Base-by-base conservation (phyloP, 2,329 filamentous ascomycete species). In the Aplosporella prunicola region DNA sequence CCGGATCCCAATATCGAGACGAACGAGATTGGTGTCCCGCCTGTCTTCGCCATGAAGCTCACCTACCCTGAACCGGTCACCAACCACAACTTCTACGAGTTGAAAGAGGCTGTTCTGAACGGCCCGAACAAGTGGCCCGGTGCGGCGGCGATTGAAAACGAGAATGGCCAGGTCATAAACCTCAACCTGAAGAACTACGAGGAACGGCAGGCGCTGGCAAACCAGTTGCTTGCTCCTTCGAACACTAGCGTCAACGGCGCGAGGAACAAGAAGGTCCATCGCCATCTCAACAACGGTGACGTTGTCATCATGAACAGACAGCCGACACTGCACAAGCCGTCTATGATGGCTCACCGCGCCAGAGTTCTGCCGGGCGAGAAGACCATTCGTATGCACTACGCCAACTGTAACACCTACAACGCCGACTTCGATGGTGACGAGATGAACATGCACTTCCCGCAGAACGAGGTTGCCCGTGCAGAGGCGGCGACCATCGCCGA, bases 401-500 rank as follows among this genome's bases (percentile, higher is more conserved):
- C 91, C 51, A 98, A 98, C 60, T 96, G 91, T 61, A 98, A 98
- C 55, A 95, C 91, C 1, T 98, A 98, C 70, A 98, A 98, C 51
- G 91, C 91, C 20, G 91, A 98, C 71, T 98, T 98, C 55, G 93
- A 98, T 54, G 91, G 91, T 60, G 91, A 98, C 57, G 91, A 98
- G 62, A 98, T 98, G 91, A 98, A 98, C 60, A 93, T 98, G 88
- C 91, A 98, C 63, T 96, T 98, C 54, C 91, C 91, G 1, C 91
- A 98, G 51, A 96, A 94, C 49, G 93, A 96, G 57, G 71, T 96
- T 46, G 91, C 91, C 11, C 75, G 91, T 49, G 84, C 89, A 2
- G 91, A 98, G 64, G 91, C 91, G 2, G 73, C 93, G 48, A 84
- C 87, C 48, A 80, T 98, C 51, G 91, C 91, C 24, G 89, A 96